Base-by-base conservation (phyloP, 805 yeast genomes). In the Isabelozyma pseudorhagii region DNA sequence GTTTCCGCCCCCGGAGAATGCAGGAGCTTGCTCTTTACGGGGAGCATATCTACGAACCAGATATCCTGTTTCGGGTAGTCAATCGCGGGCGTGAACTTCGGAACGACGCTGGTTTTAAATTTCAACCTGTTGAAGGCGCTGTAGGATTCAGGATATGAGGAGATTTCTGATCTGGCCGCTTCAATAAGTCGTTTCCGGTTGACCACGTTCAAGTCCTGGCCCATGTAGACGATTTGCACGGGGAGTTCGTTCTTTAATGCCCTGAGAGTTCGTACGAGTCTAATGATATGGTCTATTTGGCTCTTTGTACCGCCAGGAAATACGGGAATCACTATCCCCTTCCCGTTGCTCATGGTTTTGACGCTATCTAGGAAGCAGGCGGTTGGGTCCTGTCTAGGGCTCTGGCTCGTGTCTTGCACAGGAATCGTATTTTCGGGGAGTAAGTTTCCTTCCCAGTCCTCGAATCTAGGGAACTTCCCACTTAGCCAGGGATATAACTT, bases 261-360 rank as follows among this genome's bases (percentile, higher is more conserved):
- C 15, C 71, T 52, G 14, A 71, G 51, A 5, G 64, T 67, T 5
- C 54, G 55, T 8, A 69, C 52, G 25, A 64, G 48, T 13, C 68
- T 50, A n/a, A 44, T 50, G 15, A 63, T 50, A 25, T 57, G 50
- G 9, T 54, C 51, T 5, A 67, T 28, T 45, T 60, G 64, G 15
- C 48, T 31, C 21, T 47, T 50, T 8, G 51, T 46, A 5, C 46
- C 29, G 8, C 43, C 21, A 1, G 66, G 64, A 13, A 60, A 46
- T 5, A 69, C 36, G 0, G 72, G 67, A 5, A 71, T 62, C 14
- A 68, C 70, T 6, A 71, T 66, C 0, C 75, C 75, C 42, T 52
- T 54, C 1, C 69, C 71, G 31, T 54, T 56, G 42, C 60, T 56
- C 38, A 43, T 51, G 1, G 31, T 11, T 14, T 46, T 25, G 31